Conservation (phyloP, 2,329 filamentous ascomycete species). For the Penicillium capsulatum region DNA sequence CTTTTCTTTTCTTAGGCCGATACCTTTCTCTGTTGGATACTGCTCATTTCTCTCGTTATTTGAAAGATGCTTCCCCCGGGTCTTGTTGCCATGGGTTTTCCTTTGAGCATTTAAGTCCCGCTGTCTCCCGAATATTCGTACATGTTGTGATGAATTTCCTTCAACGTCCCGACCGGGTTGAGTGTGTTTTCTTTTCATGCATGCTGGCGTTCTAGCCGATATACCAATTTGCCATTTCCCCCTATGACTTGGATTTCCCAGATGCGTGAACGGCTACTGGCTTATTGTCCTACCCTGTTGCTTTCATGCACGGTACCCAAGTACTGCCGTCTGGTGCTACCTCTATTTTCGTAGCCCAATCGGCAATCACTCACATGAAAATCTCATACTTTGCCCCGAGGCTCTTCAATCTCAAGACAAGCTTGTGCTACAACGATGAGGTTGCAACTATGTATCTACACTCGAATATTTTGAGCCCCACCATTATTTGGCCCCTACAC, state of each 20-base stretch:
- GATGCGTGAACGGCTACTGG: constrained; percentile 4
- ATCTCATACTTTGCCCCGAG: constrained; percentile 4
- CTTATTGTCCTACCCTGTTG: constrained; percentile 8
- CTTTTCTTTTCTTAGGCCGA: constrained; percentile 18
- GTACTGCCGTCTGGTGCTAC: constrained; percentile 7
- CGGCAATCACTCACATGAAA: constrained; percentile 4
- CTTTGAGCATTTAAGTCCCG: constrained; percentile 4
- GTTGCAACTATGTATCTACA: neutral
- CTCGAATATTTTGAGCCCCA: neutral
- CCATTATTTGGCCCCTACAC: too few relatives aligned
- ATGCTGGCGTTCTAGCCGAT: constrained; percentile 24
- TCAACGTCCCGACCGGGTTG: constrained; percentile 9
- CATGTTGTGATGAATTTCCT: constrained; percentile 23
- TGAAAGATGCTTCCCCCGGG: constrained; percentile 13
- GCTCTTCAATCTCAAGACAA: too few relatives aligned
- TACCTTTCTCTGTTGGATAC: constrained; percentile 22
- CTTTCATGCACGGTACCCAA: constrained; percentile 11
- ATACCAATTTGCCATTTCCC: constrained; percentile 27
- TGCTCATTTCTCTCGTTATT: constrained; percentile 13
- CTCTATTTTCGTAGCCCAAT: constrained; percentile 7
- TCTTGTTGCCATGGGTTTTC: constrained; percentile 8
- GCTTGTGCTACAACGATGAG: too few relatives aligned
- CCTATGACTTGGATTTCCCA: constrained; percentile 7
- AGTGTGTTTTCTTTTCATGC: constrained; percentile 12
- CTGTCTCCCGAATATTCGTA: constrained; percentile 19